Conservation (phyloP, 2,329 filamentous ascomycete genomes). For the Lachnellula cervina region DNA sequence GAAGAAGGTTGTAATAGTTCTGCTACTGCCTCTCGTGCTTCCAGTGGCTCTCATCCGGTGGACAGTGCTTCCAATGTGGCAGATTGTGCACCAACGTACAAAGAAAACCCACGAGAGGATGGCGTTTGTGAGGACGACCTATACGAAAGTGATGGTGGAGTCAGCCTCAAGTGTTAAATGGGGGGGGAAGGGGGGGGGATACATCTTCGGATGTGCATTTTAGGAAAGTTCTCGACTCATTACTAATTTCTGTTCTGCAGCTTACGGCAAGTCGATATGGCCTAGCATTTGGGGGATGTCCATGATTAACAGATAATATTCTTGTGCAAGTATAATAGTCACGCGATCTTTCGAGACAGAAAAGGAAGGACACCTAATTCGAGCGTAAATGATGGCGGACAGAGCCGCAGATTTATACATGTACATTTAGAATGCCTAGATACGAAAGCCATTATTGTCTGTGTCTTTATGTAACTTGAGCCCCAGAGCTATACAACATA, state of each 20-base stretch:
- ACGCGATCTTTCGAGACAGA: not conserved
- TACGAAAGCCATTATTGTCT: not conserved
- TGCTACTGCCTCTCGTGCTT: not conserved
- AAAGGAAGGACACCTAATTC: not conserved
- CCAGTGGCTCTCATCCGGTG: not conserved
- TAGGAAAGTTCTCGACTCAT: no score
- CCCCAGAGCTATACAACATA: conserved; percentile 16
- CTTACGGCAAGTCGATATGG: no score
- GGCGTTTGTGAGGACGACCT: no score
- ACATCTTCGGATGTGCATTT: no score
- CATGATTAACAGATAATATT: not conserved
- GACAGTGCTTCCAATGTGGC: not conserved
- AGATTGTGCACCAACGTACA: not conserved
- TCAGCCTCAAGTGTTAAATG: no score
- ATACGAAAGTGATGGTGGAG: no score
- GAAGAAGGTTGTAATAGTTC: not conserved
- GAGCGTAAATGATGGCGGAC: not conserved
- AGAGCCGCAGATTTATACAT: conserved; percentile 3
- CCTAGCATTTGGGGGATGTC: not conserved
- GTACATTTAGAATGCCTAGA: not conserved
- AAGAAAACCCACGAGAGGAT: no score
- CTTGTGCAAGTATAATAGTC: not conserved
- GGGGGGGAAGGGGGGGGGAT: no score
- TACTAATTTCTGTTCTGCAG: no score
- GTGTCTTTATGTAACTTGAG: conserved; percentile 9